These are phyloP conservation scores for Aquilaria yunnanensis DNA, from an alignment of 345 rosid species.

Conservation along the genomic window DNA sequence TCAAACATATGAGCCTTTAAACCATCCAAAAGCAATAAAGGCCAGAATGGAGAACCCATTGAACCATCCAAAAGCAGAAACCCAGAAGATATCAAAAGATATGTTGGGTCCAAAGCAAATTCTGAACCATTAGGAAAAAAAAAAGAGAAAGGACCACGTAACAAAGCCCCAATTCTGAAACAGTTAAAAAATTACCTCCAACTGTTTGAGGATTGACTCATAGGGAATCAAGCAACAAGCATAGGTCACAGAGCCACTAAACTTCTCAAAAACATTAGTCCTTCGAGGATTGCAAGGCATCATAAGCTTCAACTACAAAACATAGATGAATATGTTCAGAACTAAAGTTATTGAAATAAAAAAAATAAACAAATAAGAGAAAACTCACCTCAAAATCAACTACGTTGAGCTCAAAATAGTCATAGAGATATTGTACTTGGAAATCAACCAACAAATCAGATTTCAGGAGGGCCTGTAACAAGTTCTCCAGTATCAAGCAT, in stretches of 20 bases:
- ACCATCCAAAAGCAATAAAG: no score
- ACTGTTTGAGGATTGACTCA: constrained; percentile 54
- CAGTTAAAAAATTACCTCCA: constrained; percentile 48
- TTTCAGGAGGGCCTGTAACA: constrained; percentile 23
- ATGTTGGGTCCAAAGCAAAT: no score
- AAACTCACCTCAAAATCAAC: constrained; percentile 51
- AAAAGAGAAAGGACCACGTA: no score
- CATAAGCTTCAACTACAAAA: constrained; percentile 43
- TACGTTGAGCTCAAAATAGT: constrained; percentile 49
- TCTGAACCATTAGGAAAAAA: no score
- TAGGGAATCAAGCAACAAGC: constrained; percentile 58
- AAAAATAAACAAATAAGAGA: constrained; percentile 1
- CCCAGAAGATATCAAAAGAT: no score
- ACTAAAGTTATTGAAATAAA: constrained; percentile 5
- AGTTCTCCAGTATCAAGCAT: constrained; percentile 24
- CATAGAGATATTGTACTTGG: constrained; percentile 46
- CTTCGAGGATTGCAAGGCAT: constrained; percentile 29
- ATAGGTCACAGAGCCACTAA: constrained; percentile 35
- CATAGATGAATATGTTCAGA: constrained; percentile 14
- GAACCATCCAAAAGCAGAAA: no score
- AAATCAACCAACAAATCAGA: constrained; percentile 20
- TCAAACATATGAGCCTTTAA: no score
- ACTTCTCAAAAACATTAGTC: constrained; percentile 49
- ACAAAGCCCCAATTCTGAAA: no score
- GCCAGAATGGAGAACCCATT: no score